phyloP scores from a whole-genome alignment of 2,329 filamentous ascomycete genomes.

The Amphichorda felina region DNA sequence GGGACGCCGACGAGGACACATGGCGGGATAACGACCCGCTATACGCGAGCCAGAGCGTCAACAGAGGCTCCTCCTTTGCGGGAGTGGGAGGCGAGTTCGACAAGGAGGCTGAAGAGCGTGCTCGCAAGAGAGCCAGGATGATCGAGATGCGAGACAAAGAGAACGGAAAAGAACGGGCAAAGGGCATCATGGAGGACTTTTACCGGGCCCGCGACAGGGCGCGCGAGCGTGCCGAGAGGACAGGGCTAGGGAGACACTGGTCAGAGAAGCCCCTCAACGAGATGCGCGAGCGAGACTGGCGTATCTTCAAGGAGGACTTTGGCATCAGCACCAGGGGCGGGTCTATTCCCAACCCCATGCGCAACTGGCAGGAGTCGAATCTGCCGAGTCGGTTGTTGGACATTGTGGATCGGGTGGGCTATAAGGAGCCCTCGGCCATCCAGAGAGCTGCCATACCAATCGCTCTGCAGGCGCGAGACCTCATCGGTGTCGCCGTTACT shows the following conservation, averaged over 20 bases:
- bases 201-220: conserved; percentile 53
- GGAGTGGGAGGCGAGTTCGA: conserved; percentile 39
- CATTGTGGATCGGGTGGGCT: conserved; percentile 76
- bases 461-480: conserved; percentile 78
- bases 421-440: conserved; percentile 82
- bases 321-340: conserved; percentile 93
- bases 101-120: conserved; percentile 41
- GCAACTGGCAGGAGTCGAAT: conserved; percentile 77
- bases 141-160: conserved; percentile 66
- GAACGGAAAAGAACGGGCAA: conserved; percentile 63
- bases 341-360: conserved; percentile 89
- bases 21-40: conserved; percentile 56
- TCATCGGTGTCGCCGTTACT: conserved; percentile 97
- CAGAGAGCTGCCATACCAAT: conserved; percentile 94
- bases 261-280: conserved; percentile 83
- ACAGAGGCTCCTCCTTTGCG: conserved; percentile 26
- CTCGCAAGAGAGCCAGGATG: conserved; percentile 49
- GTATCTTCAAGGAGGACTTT: conserved; percentile 99
- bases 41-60: conserved; percentile 33
- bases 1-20: conserved; percentile 92
- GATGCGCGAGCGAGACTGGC: conserved; percentile 97
- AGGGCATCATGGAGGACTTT: conserved; percentile 69
- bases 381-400: conserved; percentile 68
- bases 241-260: conserved; percentile 85
- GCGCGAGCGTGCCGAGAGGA: conserved; percentile 60